Percentiles rank a stretch among this genome's conserved stretches.
Evolutionary conservation across 805 yeast species (phyloP).

Genomic region (Tanozyma kutaoensis): DNA sequence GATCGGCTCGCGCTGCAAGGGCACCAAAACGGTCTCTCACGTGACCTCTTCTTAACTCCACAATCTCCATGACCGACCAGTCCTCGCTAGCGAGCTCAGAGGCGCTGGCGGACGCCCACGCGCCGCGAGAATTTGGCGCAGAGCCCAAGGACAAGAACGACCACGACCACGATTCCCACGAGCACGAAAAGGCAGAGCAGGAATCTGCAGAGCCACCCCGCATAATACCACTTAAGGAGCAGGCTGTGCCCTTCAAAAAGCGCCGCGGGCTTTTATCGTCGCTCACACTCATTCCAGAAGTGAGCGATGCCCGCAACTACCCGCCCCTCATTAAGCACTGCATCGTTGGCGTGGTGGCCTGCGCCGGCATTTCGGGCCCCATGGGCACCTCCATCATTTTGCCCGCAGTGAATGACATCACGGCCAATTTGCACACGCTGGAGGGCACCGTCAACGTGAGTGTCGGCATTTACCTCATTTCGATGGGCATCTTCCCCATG

Average conservation of each 20-base stretch:
- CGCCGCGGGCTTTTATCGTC: constrained; percentile 48
- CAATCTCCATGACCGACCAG: too few relatives aligned
- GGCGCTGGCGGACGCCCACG: too few relatives aligned
- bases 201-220: too few relatives aligned
- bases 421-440: not conserved
- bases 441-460: constrained; percentile 57
- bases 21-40: too few relatives aligned
- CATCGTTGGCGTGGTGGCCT: constrained; percentile 55
- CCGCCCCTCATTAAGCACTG: constrained; percentile 34
- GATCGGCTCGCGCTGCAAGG: too few relatives aligned
- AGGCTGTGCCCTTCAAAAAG: constrained; percentile 10
- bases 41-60: too few relatives aligned
- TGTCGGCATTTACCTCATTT: constrained; percentile 63
- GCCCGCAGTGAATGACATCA: constrained; percentile 51
- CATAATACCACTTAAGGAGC: too few relatives aligned
- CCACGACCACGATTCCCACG: too few relatives aligned
- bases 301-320: constrained; percentile 56
- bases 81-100: too few relatives aligned
- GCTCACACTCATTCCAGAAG: constrained; percentile 51
- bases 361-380: constrained; percentile 72
- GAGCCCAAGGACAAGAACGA: too few relatives aligned
- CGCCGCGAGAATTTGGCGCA: too few relatives aligned
- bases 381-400: constrained; percentile 79
- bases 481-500: constrained; percentile 69
- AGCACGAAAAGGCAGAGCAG: too few relatives aligned